phyloP scores from a whole-genome alignment of 768 basidiomycete species.

The Trametes meyenii region DNA sequence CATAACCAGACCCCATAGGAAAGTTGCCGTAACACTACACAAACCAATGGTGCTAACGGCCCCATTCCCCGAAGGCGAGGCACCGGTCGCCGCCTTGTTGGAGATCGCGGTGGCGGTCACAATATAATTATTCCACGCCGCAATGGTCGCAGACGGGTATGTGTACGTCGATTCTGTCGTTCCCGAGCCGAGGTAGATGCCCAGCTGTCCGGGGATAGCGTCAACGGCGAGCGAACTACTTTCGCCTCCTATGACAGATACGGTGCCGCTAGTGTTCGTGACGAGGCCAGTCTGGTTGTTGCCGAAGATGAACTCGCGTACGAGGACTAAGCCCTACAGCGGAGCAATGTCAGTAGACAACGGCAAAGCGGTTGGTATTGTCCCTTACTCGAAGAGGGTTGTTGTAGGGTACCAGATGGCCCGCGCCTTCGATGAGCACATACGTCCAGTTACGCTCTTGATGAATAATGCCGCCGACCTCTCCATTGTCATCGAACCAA shows the following conservation, averaged over 20 bases:
- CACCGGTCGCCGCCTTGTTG: not conserved
- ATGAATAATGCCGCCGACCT: constrained; percentile 69
- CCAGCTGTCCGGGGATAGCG: constrained; percentile 56
- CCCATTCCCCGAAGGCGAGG: not conserved
- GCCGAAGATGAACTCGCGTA: constrained; percentile 70
- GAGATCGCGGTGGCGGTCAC: constrained; percentile 24
- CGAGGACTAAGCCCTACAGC: constrained; percentile 58
- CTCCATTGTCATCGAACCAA: constrained; percentile 61
- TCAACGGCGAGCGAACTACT: constrained; percentile 46
- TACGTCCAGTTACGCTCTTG: constrained; percentile 69
- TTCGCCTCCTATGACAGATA: constrained; percentile 53
- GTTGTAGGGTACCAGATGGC: constrained; percentile 43
- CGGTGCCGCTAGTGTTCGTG: constrained; percentile 30
- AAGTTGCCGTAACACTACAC: no score
- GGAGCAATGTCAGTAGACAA: not conserved
- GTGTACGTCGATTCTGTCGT: constrained; percentile 30
- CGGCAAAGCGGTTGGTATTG: constrained; percentile 30
- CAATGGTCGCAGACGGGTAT: constrained; percentile 36
- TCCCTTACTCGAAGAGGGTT: constrained; percentile 49
- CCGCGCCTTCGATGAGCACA: constrained; percentile 40
- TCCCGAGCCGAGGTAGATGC: constrained; percentile 54
- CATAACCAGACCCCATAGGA: no score
- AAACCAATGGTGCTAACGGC: no score
- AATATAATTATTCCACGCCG: constrained; percentile 36
- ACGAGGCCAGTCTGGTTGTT: constrained; percentile 62